Evolutionary conservation across 352 stramenopile genomes (phyloP), one percentile per base, ranked within the genome.

Genomic region (Pythium utonaiense): DNA sequence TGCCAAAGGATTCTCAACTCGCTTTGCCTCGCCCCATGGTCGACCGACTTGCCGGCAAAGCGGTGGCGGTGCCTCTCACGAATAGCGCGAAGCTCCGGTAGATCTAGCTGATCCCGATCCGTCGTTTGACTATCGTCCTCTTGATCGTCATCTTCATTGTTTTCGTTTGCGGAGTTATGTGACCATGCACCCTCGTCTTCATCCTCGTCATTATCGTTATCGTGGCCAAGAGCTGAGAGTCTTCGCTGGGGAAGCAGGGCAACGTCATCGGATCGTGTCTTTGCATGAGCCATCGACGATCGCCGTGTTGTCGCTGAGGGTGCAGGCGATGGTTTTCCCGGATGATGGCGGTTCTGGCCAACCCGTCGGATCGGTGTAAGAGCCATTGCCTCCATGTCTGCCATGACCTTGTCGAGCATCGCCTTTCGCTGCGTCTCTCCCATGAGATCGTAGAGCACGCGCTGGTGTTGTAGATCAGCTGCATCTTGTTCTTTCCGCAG

Each of bases 381-480:
- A 5, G 70, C 65, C 25, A 87, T 69, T 34, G 71, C 73, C 17
- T 87, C 67, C 77, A 89, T 89, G 24, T 87, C 80, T n/a, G 69
- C 71, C 66, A 89, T 73, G 59, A 87, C 78, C 1, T 78, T 70
- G 53, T 80, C 70, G 5, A 89, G 64, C 70, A 87, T 74, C 1
- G 68, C 76, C 66, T 88, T 70, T 3, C 80, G 75, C 36, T 89
- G 80, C 1, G 75, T 86, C 48, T 88, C 77, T 0, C 80, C 80
- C 41, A 77, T 71, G 34, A 89, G 70, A 44, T 86, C 73, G 38
- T 82, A 73, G 14, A 84, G 54, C 14, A 73, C 72, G 7, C 70
- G 70, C 27, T 69, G 58, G 3, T 66, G 51, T 6, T 70, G 57
- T 30, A 34, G 12, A 13, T 69, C 54, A 0, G 25, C 41, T 1